Conservation (phyloP, 2,329 filamentous ascomycete genomes). For the Bretziella fagacearum region DNA sequence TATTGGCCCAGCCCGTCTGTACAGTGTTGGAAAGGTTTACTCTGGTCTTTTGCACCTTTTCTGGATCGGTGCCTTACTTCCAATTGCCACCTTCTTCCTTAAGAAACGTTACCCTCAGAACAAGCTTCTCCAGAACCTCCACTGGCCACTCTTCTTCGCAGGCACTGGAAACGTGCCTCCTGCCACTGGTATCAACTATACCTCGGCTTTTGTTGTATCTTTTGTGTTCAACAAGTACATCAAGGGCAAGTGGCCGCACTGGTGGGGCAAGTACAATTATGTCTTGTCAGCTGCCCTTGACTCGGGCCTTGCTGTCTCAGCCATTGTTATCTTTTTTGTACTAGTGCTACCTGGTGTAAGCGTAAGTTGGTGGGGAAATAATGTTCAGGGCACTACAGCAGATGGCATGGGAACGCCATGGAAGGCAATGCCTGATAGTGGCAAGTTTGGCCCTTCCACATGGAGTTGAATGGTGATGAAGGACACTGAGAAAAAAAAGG, state of each 20-base stretch:
- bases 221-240: conserved; percentile 38
- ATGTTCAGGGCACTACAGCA: conserved; percentile 23
- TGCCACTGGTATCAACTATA: conserved; percentile 37
- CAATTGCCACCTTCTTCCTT: conserved; percentile 30
- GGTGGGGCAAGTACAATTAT: conserved; percentile 44
- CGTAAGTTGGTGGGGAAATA: conserved; percentile 34
- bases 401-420: conserved; percentile 22
- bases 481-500: too few relatives aligned
- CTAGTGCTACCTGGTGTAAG: conserved; percentile 28
- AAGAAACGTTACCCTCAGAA: conserved; percentile 30
- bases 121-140: conserved; percentile 30
- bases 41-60: conserved; percentile 35
- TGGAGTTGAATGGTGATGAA: too few relatives aligned
- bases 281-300: conserved; percentile 40
- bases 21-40: conserved; percentile 28
- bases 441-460: conserved; percentile 2
- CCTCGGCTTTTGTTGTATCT: conserved; percentile 36
- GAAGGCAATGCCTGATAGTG: conserved; percentile 5
- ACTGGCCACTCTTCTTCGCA: conserved; percentile 36
- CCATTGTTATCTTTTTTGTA: conserved; percentile 33
- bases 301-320: conserved; percentile 36
- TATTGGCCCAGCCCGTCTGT: conserved; percentile 28
- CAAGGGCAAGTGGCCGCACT: conserved; percentile 31
- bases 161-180: conserved; percentile 33
- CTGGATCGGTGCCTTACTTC: conserved; percentile 33